Conservation (phyloP, 352 stramenopile species). For the Pythium grandisporangium region DNA sequence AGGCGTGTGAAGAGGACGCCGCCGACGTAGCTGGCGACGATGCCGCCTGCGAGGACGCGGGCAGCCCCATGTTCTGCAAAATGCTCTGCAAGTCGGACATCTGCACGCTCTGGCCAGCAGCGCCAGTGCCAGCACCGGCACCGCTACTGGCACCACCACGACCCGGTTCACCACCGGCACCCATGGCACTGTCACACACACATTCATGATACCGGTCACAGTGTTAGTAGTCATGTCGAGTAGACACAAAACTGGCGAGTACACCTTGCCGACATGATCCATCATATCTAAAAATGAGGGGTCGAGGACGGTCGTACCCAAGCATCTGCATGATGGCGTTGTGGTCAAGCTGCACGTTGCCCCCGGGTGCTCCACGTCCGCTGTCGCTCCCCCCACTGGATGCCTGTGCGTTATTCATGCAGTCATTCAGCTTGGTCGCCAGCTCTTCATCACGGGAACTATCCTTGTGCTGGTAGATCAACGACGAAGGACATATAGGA, state of each 20-base stretch:
- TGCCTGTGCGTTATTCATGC: slow-evolving; percentile 79
- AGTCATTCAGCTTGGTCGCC: slow-evolving; percentile 83
- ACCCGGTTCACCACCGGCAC: slow-evolving; percentile 55
- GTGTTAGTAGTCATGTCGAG: no score
- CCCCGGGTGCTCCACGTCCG: slow-evolving; percentile 17
- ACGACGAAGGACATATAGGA: no score
- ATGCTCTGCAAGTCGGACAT: slow-evolving; percentile 86
- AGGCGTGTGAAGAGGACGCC: slow-evolving; percentile 66
- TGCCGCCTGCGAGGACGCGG: slow-evolving; percentile 44
- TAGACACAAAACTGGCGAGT: no score
- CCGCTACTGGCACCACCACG: slow-evolving; percentile 15
- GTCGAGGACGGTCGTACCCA: slow-evolving; percentile 19
- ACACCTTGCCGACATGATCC: slow-evolving; percentile 1
- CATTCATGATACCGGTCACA: no score
- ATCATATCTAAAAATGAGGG: background rate
- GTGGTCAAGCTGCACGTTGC: slow-evolving; percentile 80
- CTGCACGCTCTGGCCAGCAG: slow-evolving; percentile 50
- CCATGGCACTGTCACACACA: slow-evolving; percentile 41
- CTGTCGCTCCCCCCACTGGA: slow-evolving; percentile 17
- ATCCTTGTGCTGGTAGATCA: slow-evolving; percentile 88
- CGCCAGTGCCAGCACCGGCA: slow-evolving; percentile 15
- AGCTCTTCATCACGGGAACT: slow-evolving; percentile 80
- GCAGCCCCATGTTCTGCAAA: slow-evolving; percentile 82
- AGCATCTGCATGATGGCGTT: slow-evolving; percentile 91
- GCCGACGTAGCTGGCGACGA: slow-evolving; percentile 68